These are phyloP conservation scores for Erodium moschatum DNA, from an alignment of 441 rosid genomes.

Conservation along the genomic window DNA sequence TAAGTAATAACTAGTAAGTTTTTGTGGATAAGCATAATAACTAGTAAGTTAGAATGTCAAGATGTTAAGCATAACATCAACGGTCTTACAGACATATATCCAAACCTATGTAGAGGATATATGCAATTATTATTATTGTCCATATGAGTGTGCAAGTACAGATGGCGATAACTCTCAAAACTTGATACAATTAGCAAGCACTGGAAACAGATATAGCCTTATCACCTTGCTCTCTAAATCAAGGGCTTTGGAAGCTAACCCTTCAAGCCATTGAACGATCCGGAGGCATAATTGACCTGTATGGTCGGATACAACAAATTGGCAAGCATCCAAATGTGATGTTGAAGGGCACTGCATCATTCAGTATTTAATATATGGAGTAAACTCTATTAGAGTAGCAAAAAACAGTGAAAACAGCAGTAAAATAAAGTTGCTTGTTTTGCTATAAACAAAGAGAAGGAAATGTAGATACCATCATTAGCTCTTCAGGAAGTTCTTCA, in stretches of 20 bases:
- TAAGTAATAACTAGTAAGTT: neutral
- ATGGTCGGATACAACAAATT: conserved; percentile 73
- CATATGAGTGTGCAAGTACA: neutral
- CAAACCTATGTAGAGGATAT: neutral
- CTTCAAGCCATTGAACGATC: conserved; percentile 93
- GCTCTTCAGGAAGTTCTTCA: conserved; percentile 63
- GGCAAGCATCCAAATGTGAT: conserved; percentile 90
- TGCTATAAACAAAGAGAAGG: conserved; percentile 11
- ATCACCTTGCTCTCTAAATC: conserved; percentile 89
- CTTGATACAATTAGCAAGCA: conserved; percentile 12
- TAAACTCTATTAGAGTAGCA: conserved; percentile 12
- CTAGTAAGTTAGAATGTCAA: neutral
- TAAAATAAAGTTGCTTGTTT: neutral
- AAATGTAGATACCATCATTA: conserved; percentile 43
- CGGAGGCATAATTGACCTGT: conserved; percentile 92
- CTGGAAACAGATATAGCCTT: neutral
- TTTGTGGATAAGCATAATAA: too few relatives aligned
- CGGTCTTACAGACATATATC: neutral
- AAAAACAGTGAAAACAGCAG: conserved; percentile 4
- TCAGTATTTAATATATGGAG: conserved; percentile 19
- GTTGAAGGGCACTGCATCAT: conserved; percentile 74
- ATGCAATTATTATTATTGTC: neutral
- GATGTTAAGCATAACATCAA: neutral
- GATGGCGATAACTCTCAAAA: conserved; percentile 5
- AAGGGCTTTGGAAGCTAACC: conserved; percentile 87